Evolutionary conservation across 2,329 filamentous ascomycete species (phyloP), one percentile per base, ranked within the genome.

Genomic region (Colletotrichum lini): DNA sequence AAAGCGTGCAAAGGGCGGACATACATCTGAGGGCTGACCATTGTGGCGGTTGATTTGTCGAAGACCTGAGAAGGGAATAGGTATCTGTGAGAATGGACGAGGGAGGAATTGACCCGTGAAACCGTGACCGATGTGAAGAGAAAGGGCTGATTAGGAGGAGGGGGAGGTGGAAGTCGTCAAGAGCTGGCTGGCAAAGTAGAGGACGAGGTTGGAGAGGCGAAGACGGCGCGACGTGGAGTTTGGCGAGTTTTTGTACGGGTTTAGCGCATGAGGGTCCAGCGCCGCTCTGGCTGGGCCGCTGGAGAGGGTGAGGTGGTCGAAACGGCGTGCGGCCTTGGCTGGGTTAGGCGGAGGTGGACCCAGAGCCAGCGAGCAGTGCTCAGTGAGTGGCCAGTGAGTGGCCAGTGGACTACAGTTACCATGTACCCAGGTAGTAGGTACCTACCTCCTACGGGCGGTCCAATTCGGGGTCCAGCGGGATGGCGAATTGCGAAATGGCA

Each of bases 1-100:
- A n/a, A 35, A 6, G 49, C 40, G 42, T 5, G 12, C 4, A 49
- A 15, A 10, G 23, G 49, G 44, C 38, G 30, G 21, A 70, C 77
- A 72, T 74, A 78, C 77, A 78, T 75, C 73, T 77, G 76, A 62
- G 77, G 73, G 73, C 72, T 78, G 45, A 76, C 73, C 76, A 78
- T 77, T 71, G 64, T 78, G 76, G 72, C 69, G 70, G 69, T 67
- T 13, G 30, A 60, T 53, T 56, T 54, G 13, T 26, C 10, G 16
- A 40, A 40, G 23, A 52, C 26, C 21, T 23, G 52, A 13, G 56
- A 18, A 9, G 30, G 30, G 30, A 18, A 49, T 42, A 13, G 40
- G 45, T 42, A n/a, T 47, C 15, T 0, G 54, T 23, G 21, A 58
- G 18, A 65, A 59, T 23, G 45, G 44, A 35, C 26, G 23, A 58